phyloP scores from a whole-genome alignment of 2,329 filamentous ascomycete species.

The Cladosporium austrohemisphaericum region DNA sequence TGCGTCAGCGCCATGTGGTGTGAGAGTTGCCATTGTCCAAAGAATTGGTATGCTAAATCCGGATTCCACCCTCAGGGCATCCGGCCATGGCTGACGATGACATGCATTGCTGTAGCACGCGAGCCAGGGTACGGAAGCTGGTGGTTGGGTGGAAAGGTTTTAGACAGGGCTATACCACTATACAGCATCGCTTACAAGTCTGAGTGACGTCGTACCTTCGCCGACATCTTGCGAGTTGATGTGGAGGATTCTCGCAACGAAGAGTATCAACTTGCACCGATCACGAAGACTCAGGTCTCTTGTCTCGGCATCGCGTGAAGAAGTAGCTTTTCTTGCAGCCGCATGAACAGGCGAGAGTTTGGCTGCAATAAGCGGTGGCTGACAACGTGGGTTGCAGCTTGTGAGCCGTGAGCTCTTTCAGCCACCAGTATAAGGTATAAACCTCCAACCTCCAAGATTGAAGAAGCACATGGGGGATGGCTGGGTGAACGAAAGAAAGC shows the following conservation, averaged over 20 bases:
- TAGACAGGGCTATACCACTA: background rate
- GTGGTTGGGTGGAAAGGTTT: conserved; percentile 5
- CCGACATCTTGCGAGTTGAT: background rate
- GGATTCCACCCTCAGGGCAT: background rate
- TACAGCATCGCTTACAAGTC: background rate
- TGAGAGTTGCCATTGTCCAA: conserved; percentile 1
- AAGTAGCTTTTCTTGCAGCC: background rate
- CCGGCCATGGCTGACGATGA: conserved; percentile 10
- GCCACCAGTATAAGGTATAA: background rate
- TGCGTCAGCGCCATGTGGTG: conserved; percentile 7
- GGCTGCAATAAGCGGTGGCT: conserved; percentile 5
- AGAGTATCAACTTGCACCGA: background rate
- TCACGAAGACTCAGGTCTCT: background rate
- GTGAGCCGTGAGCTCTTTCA: too few relatives aligned
- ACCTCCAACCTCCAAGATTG: background rate
- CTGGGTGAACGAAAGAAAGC: too few relatives aligned
- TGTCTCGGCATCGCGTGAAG: too few relatives aligned
- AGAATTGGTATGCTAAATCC: background rate
- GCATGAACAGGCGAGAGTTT: background rate
- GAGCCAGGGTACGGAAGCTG: conserved; percentile 5
- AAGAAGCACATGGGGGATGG: too few relatives aligned
- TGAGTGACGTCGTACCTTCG: background rate
- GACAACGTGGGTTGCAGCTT: conserved; percentile 1
- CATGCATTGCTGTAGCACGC: conserved; percentile 3
- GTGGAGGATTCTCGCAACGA: background rate